Base-by-base conservation (phyloP, 306 rosid species). In the Inga leiocalycina region DNA sequence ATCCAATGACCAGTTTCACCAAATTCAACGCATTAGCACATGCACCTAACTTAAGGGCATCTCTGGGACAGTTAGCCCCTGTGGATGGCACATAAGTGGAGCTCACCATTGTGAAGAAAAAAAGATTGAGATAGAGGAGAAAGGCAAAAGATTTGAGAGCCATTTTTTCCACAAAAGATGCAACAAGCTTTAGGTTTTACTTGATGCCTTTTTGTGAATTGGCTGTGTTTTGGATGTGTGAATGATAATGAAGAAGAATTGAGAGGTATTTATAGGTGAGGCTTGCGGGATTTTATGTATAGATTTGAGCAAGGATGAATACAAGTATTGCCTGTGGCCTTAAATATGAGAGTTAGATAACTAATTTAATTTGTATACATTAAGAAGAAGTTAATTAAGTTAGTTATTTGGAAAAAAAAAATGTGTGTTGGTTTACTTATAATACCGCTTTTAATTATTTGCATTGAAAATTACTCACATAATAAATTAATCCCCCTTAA, bases 21-120 rank as follows among this genome's bases (percentile, higher is more conserved):
- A 87, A 56, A 10, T 62, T 81, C 52, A 88, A 43, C 81, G 80
- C 44, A 13, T 86, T 46, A 10, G 76, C 92, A 74, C 92, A 89
- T 39, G 69, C 57, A 14, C 78, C 78, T 57, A 80, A 59, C 72
- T 71, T 30, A 11, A 80, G 72, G 64, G 83, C 10, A 59, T 71
- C 49, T 8, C 56, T 71, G 22, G 78, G 78, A 22, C 78, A 80
- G 0, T 49, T 10, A 54, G 59, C 59, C 39, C 61, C 4, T 22
- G 12, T 0, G 49, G 76, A 22, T 13, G 39, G 57, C 35, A 22
- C 54, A 46, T 2, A 11, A 30, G 56, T 22, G 41, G 76, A 72
- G 22, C 76, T 72, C 11, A 45, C 76, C 76, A 46, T 72, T 9
- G 19, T 24, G n/a, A 71, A 35, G 27, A 68, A 35, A 8, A 68